Evolutionary conservation across 495 filamentous ascomycete species (phyloP), one percentile per base, ranked within the genome.

Genomic region (Hypoxylon cercidicola): DNA sequence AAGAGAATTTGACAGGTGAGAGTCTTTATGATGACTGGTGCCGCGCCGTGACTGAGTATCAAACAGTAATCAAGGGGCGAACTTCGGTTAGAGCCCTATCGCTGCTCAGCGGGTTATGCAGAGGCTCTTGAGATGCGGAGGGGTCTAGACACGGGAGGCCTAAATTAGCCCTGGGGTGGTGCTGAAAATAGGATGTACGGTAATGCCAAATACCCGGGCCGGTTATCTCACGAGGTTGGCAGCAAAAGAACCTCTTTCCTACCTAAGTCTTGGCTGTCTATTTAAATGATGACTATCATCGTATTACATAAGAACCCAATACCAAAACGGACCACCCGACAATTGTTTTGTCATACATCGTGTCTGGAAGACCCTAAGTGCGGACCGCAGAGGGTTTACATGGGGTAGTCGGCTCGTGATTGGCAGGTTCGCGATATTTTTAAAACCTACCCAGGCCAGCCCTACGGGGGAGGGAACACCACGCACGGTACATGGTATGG

Each of bases 341-440:
- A 18, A 37, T 25, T 19, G 25, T 44, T 51, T 35, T 43, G 18
- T 56, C 37, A 23, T 4, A 6, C 43, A 28, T 7, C 25, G 3
- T 28, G 25, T 28, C 25, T 28, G 25, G 7, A 28, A 28, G 25
- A 28, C 25, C 25, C 25, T 28, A 28, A 28, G 7, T 28, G 25
- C 25, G 25, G 25, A 28, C 25, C 25, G 25, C 7, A 49, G 34
- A 15, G 46, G 56, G 21, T 39, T 47, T 25, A 39, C 34, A 49
- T 40, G 39, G 47, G 35, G 19, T 6, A 30, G 8, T 9, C 13
- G 40, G 28, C 23, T 45, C 12, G 20, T 32, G 40, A 67, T 67
- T 62, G 64, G 64, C 12, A 56, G 34, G 32, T 6, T 43, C 39
- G 23, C 37, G 58, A 54, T 62, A 67, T 62, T 67, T 67, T 62